Evolutionary conservation across 257 asterid genomes (phyloP).

Genomic region (Primulina eburnea): DNA sequence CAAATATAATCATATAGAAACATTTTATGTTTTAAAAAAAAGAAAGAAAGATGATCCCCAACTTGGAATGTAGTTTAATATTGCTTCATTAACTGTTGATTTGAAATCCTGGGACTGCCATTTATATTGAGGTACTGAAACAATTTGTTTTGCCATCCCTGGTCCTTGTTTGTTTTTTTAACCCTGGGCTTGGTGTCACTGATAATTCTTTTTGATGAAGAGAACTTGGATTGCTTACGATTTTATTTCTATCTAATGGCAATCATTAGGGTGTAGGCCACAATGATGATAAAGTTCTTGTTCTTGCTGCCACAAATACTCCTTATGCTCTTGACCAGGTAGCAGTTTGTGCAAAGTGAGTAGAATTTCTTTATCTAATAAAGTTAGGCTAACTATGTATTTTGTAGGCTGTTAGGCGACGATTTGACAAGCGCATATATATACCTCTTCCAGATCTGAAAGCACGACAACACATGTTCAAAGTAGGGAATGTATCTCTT

Average conservation of each 20-base stretch:
- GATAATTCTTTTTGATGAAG: slow-evolving; percentile 9
- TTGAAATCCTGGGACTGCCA: slow-evolving; percentile 11
- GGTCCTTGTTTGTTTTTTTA: not conserved
- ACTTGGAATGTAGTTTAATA: not conserved
- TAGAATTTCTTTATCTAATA: not conserved
- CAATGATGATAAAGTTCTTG: slow-evolving; percentile 98
- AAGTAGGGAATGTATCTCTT: slow-evolving; percentile 41
- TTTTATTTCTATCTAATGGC: slow-evolving; percentile 23
- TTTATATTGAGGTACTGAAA: not conserved
- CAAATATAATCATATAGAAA: too few relatives aligned
- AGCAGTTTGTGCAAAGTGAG: slow-evolving; percentile 15
- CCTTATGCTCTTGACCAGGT: slow-evolving; percentile 99
- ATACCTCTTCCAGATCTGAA: slow-evolving; percentile 93
- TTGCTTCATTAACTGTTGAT: not conserved
- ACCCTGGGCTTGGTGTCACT: not conserved
- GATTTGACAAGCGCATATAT: slow-evolving; percentile 95
- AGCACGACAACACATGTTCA: slow-evolving; percentile 98
- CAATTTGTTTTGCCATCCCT: not conserved
- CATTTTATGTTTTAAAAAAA: too few relatives aligned
- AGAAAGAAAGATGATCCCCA: not conserved
- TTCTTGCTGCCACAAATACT: slow-evolving; percentile 97
- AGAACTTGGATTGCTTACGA: slow-evolving; percentile 16
- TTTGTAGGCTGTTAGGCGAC: slow-evolving; percentile 80
- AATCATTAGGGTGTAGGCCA: slow-evolving; percentile 82
- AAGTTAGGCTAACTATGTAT: not conserved